Conservation (phyloP, 139 green algal species). For the Chlamydomonas incerta region DNA sequence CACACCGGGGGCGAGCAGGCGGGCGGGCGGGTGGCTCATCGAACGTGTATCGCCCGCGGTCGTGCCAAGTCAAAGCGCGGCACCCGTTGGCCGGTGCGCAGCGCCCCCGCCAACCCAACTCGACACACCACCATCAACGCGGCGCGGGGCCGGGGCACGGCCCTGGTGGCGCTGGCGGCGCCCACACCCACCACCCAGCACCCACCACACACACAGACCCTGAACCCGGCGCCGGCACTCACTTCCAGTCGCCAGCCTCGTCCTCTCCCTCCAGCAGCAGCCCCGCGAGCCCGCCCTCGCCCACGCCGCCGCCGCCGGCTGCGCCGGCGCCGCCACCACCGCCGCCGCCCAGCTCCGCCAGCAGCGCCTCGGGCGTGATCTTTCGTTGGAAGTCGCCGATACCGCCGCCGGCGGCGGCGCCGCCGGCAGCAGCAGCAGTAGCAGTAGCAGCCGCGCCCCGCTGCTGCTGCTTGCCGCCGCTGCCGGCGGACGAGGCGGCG, state of each 20-base stretch:
- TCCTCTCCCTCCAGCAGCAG: slow-evolving; percentile 24
- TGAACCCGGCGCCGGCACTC: background rate
- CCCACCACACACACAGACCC: no score
- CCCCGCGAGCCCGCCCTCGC: background rate
- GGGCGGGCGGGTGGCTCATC: no score
- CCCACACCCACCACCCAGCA: no score
- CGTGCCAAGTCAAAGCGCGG: no score
- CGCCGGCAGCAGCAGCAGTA: no score
- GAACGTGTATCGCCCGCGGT: no score
- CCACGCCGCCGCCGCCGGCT: background rate
- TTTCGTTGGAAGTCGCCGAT: slow-evolving; percentile 72
- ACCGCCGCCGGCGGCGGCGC: background rate
- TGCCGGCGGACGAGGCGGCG: background rate
- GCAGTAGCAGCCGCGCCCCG: background rate
- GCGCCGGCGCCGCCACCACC: slow-evolving; percentile 25
- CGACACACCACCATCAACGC: no score
- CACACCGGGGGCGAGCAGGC: background rate
- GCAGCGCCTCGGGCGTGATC: slow-evolving; percentile 50
- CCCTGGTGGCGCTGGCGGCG: no score
- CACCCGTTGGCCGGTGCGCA: no score
- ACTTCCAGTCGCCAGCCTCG: slow-evolving; percentile 3
- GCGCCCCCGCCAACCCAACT: no score
- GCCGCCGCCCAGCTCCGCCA: slow-evolving; percentile 46
- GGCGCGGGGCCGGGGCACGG: no score
- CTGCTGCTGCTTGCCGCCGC: background rate